These are phyloP conservation scores for Hymenoscyphus repandus DNA, from an alignment of 2,329 filamentous ascomycete species.

Conservation along the genomic window DNA sequence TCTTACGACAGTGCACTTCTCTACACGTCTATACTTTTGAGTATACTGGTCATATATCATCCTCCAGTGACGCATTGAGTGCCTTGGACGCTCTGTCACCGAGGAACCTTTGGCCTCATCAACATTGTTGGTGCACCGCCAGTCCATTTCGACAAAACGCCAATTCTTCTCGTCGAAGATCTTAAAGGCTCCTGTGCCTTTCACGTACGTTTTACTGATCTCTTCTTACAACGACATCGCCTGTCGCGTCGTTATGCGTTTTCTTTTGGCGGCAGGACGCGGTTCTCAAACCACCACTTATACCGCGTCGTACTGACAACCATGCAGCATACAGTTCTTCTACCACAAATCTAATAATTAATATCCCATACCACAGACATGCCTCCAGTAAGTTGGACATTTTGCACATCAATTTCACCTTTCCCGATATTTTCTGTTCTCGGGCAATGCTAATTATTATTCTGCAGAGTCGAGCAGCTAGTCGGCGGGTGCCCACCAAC, in stretches of 20 bases:
- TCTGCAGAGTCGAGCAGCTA: constrained; percentile 57
- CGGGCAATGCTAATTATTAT: constrained; percentile 36
- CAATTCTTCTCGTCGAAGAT: constrained; percentile 12
- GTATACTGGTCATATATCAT: constrained; percentile 10
- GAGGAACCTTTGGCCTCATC: constrained; percentile 7
- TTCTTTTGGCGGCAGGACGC: constrained; percentile 16
- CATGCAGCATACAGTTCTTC: constrained; percentile 14
- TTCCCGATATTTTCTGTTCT: not conserved
- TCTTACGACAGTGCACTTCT: constrained; percentile 29
- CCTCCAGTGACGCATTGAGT: constrained; percentile 17
- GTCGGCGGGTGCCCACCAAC: constrained; percentile 73
- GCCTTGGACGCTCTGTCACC: constrained; percentile 10
- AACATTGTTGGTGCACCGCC: constrained; percentile 25
- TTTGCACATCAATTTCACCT: not conserved
- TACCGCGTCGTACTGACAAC: constrained; percentile 23
- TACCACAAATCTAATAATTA: constrained; percentile 31
- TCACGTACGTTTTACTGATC: constrained; percentile 22
- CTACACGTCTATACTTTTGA: constrained; percentile 10
- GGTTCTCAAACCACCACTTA: constrained; percentile 19
- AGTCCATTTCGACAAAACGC: constrained; percentile 7
- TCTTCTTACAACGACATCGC: not conserved
- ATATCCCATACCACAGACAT: constrained; percentile 34
- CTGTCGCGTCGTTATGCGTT: constrained; percentile 22
- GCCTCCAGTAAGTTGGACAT: constrained; percentile 41
- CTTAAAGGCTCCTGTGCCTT: constrained; percentile 6